Evolutionary conservation across 441 rosid species (phyloP).

Genomic region (Omphalea diandra): DNA sequence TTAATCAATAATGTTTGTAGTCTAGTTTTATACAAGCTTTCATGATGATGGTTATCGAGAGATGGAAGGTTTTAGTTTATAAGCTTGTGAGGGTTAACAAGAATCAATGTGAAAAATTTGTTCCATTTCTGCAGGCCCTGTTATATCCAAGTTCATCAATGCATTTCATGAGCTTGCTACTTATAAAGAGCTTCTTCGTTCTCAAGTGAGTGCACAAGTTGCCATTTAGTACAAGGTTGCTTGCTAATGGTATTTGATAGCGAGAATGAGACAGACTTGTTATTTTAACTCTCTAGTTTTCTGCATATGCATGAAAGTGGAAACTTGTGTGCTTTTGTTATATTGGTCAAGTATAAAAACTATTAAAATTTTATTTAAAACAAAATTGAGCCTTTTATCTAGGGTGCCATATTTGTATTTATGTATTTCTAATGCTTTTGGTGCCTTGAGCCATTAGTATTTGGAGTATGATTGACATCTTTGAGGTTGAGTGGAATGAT

Average conservation of each 20-base stretch:
- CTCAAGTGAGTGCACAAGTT: slow-evolving; percentile 63
- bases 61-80: slow-evolving; percentile 2
- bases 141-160: slow-evolving; percentile 70
- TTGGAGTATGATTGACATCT: too few relatives aligned
- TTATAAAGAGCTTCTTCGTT: slow-evolving; percentile 81
- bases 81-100: neutral
- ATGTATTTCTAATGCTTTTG: neutral
- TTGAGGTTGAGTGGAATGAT: too few relatives aligned
- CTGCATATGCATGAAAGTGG: neutral
- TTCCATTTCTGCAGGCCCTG: slow-evolving; percentile 58
- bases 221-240: slow-evolving; percentile 3
- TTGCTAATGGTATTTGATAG: neutral
- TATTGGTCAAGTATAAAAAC: neutral
- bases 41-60: neutral
- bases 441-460: neutral
- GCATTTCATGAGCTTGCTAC: slow-evolving; percentile 80
- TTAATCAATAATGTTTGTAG: too few relatives aligned
- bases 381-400: neutral
- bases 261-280: too few relatives aligned
- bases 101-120: slow-evolving; percentile 2
- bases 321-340: neutral
- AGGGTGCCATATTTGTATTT: neutral
- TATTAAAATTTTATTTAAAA: neutral
- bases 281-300: neutral
- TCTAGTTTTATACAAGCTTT: neutral